A percentile compares a stretch with the other conserved stretches of the same genome.
Evolutionary conservation across 2,329 filamentous ascomycete genomes (phyloP).

Genomic region (Anthostomella pinea): DNA sequence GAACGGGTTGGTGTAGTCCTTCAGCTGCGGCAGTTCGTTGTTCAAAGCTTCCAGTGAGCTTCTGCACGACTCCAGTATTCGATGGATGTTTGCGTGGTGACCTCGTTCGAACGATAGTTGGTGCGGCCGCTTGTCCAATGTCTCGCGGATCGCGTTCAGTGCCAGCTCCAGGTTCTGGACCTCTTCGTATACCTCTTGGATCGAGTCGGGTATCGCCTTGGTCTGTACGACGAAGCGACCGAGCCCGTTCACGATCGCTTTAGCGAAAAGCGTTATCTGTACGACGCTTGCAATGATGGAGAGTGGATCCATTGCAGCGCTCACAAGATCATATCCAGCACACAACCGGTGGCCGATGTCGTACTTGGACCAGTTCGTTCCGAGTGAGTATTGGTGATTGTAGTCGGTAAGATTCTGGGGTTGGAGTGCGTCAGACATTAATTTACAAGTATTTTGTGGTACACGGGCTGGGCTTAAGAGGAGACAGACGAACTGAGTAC

Average conservation of each 20-base stretch:
- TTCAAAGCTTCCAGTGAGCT: conserved; percentile 16
- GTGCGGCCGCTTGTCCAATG: conserved; percentile 13
- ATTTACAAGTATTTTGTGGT: too few relatives aligned
- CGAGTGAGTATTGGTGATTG: too few relatives aligned
- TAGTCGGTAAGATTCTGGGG: too few relatives aligned
- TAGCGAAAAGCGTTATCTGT: conserved; percentile 18
- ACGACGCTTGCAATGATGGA: conserved; percentile 17
- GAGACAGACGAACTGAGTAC: too few relatives aligned
- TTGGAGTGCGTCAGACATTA: too few relatives aligned
- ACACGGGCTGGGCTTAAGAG: too few relatives aligned
- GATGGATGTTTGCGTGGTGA: conserved; percentile 23
- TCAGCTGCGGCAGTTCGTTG: conserved; percentile 21
- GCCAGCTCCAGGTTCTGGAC: conserved; percentile 16
- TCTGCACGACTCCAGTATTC: conserved; percentile 24
- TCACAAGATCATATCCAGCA: not conserved
- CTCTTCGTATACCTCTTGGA: conserved; percentile 22
- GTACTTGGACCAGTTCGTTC: too few relatives aligned
- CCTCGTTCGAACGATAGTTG: conserved; percentile 24
- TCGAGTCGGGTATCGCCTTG: conserved; percentile 13
- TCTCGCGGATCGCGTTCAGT: conserved; percentile 16
- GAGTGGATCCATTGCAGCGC: conserved; percentile 23
- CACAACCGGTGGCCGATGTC: too few relatives aligned
- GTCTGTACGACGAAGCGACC: conserved; percentile 22
- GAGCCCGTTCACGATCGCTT: conserved; percentile 18
- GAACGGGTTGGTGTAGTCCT: conserved; percentile 12